Conservation (phyloP, 371 early-diverging fungal species). For the Mucor sp. region DNA sequence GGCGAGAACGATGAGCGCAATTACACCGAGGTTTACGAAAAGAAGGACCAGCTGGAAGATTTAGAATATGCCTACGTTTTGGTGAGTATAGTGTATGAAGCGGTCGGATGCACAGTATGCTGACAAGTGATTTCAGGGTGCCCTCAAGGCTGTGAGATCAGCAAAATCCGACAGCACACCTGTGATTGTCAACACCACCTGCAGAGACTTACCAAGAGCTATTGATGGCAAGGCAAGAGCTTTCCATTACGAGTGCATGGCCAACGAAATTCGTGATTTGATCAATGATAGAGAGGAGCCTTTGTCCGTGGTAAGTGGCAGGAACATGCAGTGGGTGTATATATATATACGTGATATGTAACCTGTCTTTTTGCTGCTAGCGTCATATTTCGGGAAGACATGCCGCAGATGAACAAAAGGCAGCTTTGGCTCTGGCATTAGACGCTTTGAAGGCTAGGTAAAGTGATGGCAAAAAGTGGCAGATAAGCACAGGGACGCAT, state of each 20-base stretch:
- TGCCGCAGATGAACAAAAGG: slow-evolving; percentile 12
- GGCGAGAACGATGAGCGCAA: slow-evolving; percentile 17
- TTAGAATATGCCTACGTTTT: slow-evolving; percentile 13
- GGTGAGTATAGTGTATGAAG: slow-evolving; percentile 8
- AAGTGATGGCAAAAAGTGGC: background rate
- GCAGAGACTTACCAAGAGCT: slow-evolving; percentile 19
- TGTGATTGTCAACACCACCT: slow-evolving; percentile 13
- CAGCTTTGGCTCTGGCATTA: slow-evolving; percentile 10
- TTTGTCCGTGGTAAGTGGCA: slow-evolving; percentile 12
- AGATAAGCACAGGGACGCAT: background rate
- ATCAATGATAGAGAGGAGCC: background rate
- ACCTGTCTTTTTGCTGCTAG: background rate
- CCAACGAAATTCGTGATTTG: slow-evolving; percentile 1
- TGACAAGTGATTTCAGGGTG: background rate
- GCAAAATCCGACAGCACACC: background rate
- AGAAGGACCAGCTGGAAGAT: slow-evolving; percentile 7
- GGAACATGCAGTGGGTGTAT: background rate
- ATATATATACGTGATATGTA: background rate
- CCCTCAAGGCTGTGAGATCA: slow-evolving; percentile 8
- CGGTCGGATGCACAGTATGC: background rate
- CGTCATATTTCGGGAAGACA: slow-evolving; percentile 12
- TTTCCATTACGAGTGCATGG: background rate
- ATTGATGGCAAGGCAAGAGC: background rate
- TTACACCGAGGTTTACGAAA: slow-evolving; percentile 3
- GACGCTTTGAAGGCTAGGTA: background rate